phyloP scores from a whole-genome alignment of 2,329 filamentous ascomycete genomes.

The Chaetomium olivaceum region DNA sequence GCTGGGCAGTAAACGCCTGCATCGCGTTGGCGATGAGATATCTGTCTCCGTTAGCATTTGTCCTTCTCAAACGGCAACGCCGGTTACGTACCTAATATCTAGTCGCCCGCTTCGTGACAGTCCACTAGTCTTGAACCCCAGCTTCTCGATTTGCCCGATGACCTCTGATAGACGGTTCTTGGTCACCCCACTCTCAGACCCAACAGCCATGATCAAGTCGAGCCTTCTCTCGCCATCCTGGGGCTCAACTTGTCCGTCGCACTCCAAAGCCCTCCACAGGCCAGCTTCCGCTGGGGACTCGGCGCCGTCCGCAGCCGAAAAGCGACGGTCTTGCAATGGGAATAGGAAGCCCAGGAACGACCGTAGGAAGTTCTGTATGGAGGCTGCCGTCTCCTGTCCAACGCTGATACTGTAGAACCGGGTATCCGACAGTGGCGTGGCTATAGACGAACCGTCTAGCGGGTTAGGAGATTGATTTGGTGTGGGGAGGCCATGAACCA shows the following conservation, averaged over 20 bases:
- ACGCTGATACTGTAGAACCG: constrained; percentile 50
- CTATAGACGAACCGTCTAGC: constrained; percentile 21
- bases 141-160: constrained; percentile 54
- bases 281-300: constrained; percentile 51
- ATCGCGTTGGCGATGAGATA: constrained; percentile 63
- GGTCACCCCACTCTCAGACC: constrained; percentile 56
- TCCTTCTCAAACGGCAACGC: neutral
- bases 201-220: constrained; percentile 62
- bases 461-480: constrained; percentile 39
- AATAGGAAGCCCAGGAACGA: constrained; percentile 54
- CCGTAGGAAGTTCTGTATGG: constrained; percentile 59
- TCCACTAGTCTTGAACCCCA: constrained; percentile 54
- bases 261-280: constrained; percentile 56
- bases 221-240: constrained; percentile 43
- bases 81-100: constrained; percentile 54
- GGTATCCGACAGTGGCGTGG: constrained; percentile 31
- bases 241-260: constrained; percentile 37
- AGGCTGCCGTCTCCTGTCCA: constrained; percentile 50
- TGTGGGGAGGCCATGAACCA: constrained; percentile 37
- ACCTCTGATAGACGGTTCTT: constrained; percentile 52
- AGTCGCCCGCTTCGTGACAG: constrained; percentile 55
- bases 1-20: constrained; percentile 57
- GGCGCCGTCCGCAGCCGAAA: constrained; percentile 49
- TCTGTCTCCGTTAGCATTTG: constrained; percentile 39
- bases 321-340: constrained; percentile 48